phyloP scores from a whole-genome alignment of 306 rosid species.

The Ormosia semicastrata region DNA sequence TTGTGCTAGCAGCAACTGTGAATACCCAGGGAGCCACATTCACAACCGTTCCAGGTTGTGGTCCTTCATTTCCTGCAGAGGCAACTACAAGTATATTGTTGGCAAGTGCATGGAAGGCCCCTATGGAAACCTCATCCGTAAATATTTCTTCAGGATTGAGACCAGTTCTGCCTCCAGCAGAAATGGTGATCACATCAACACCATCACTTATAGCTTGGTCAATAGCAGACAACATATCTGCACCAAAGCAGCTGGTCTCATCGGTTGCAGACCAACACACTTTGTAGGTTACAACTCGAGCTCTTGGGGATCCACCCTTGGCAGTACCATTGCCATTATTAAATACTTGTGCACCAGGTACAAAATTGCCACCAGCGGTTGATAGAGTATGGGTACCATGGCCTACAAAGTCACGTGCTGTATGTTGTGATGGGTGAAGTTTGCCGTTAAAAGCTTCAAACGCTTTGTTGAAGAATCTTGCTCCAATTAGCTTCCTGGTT shows the following conservation, averaged over 20 bases:
- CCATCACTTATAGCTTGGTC: too few relatives aligned
- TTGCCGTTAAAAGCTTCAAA: constrained; percentile 27
- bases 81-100: too few relatives aligned
- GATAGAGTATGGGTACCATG: constrained; percentile 79
- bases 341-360: constrained; percentile 31
- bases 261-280: constrained; percentile 52
- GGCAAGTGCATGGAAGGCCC: too few relatives aligned
- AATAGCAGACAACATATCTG: too few relatives aligned
- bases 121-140: too few relatives aligned
- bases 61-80: too few relatives aligned
- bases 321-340: constrained; percentile 77
- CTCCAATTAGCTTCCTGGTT: constrained; percentile 73
- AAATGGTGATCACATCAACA: too few relatives aligned
- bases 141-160: too few relatives aligned
- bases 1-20: constrained; percentile 64
- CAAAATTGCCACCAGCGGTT: constrained; percentile 67
- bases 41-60: too few relatives aligned
- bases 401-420: constrained; percentile 57
- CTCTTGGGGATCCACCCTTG: constrained; percentile 77
- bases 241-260: constrained; percentile 45
- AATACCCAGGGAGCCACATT: constrained; percentile 57
- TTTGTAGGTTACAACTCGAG: constrained; percentile 69
- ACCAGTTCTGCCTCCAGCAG: too few relatives aligned
- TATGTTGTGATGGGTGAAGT: not conserved
- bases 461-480: constrained; percentile 51